Base-by-base conservation (phyloP, 1,284 basidiomycete genomes). In the Stereum hirsutum region DNA sequence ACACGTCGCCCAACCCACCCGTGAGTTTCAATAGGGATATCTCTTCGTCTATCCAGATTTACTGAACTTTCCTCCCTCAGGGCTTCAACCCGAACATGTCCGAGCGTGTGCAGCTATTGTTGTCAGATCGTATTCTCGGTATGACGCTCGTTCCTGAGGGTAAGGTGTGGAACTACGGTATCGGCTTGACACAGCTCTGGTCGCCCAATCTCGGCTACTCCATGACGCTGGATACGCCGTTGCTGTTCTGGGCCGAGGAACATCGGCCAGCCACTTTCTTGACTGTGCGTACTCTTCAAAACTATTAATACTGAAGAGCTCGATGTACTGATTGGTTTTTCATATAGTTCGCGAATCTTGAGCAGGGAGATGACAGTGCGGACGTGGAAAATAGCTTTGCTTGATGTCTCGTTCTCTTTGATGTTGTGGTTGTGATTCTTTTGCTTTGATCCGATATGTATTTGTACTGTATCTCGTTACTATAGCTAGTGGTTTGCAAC, bases 21-120 rank as follows among this genome's bases (percentile, higher is more conserved):
- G 77, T 78, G 53, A 54, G 71, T 62, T 17, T 28, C 19, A 14
- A 47, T 53, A 8, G 10, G 20, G 20, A 27, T 10, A 5, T 19
- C 14, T 27, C 26, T 19, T 21, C 25, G 8, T 5, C 17, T 5
- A 15, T 15, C 14, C 11, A 12, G 27, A 4, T 5, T 15, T 14
- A 15, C n/a, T n/a, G n/a, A n/a, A n/a, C n/a, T n/a, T 37, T 19
- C 11, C 5, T 28, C 15, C 45, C 27, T 39, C 53, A 79, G 64
- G 92, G 93, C 34, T 99, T 95, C 72, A 97, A 95, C 61, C 87
- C 93, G 21, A 91, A 89, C 52, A 98, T 98, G 95, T 94, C 93
- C 2, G 94, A 96, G 61, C 81, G 91, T 26, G 93, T 96, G 21
- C 96, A 99, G 63, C 71, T 99, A 32, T 70, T 99, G 48, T 71